Evolutionary conservation across 148 eudicot species (phyloP).

Genomic region (Rhododendron simsii): DNA sequence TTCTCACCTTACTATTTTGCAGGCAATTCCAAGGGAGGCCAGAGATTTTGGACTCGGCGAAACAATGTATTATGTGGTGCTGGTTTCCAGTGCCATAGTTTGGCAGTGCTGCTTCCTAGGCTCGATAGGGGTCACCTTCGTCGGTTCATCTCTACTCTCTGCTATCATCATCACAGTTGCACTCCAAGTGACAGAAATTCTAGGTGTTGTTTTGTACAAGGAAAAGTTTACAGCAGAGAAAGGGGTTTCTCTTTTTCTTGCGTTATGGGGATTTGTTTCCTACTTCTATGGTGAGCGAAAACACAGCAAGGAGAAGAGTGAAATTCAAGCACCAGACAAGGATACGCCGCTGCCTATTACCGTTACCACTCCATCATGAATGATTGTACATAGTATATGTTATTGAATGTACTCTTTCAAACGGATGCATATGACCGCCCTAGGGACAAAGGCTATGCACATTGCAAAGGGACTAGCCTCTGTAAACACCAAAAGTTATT

Average conservation of each 20-base stretch:
- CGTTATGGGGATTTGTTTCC: neutral
- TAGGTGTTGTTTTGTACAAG: neutral
- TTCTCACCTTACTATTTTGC: neutral
- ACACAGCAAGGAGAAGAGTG: neutral
- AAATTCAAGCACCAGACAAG: neutral
- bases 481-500: no score
- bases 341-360: neutral
- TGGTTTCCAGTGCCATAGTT: constrained; percentile 23
- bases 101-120: constrained; percentile 53
- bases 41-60: constrained; percentile 29
- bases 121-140: constrained; percentile 39
- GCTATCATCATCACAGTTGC: constrained; percentile 21
- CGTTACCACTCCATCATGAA: neutral
- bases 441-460: no score
- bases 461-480: no score
- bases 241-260: neutral
- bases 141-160: constrained; percentile 39
- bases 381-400: neutral
- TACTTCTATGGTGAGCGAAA: neutral
- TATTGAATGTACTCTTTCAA: no score
- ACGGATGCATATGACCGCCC: no score
- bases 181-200: neutral
- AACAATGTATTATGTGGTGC: constrained; percentile 25
- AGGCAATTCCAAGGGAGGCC: constrained; percentile 37
- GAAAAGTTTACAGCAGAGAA: neutral